phyloP scores from a whole-genome alignment of 2,329 filamentous ascomycete genomes.

The Hymenoscyphus repandus region DNA sequence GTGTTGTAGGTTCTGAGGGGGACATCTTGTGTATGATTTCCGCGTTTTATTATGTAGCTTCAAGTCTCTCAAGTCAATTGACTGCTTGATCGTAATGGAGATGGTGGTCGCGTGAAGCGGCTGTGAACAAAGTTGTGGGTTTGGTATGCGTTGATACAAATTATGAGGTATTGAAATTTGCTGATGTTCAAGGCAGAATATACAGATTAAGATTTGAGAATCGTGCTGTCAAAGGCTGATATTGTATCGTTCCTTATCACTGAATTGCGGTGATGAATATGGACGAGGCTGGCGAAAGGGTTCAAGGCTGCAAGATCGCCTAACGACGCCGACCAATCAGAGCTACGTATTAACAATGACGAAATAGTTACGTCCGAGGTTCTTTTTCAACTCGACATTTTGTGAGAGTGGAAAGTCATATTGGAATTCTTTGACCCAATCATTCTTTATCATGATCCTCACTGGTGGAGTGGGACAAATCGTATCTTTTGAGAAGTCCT shows the following conservation, averaged over 20 bases:
- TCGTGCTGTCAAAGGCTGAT: neutral
- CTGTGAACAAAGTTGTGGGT: too few species aligned
- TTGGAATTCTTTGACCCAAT: too few species aligned
- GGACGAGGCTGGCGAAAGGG: neutral
- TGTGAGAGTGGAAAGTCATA: too few species aligned
- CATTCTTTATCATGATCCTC: too few species aligned
- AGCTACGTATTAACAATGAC: neutral
- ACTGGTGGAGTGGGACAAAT: too few species aligned
- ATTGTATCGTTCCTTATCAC: neutral
- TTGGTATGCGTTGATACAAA: too few species aligned
- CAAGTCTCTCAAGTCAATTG: neutral
- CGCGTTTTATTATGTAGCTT: neutral
- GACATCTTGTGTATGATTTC: conserved; percentile 14
- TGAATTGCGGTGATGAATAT: neutral
- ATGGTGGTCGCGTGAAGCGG: too few species aligned
- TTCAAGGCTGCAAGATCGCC: neutral
- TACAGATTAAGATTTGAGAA: neutral
- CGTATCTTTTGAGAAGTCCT: too few species aligned
- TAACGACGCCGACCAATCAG: neutral
- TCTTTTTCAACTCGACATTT: too few species aligned
- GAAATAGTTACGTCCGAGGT: too few species aligned
- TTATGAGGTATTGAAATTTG: too few species aligned
- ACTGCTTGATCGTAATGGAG: too few species aligned
- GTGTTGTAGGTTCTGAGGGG: conserved; percentile 36
- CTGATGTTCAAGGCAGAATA: neutral